Evolutionary conservation across 176 grass and related monocot genomes (phyloP).

Genomic region (Saccharum spontaneum): DNA sequence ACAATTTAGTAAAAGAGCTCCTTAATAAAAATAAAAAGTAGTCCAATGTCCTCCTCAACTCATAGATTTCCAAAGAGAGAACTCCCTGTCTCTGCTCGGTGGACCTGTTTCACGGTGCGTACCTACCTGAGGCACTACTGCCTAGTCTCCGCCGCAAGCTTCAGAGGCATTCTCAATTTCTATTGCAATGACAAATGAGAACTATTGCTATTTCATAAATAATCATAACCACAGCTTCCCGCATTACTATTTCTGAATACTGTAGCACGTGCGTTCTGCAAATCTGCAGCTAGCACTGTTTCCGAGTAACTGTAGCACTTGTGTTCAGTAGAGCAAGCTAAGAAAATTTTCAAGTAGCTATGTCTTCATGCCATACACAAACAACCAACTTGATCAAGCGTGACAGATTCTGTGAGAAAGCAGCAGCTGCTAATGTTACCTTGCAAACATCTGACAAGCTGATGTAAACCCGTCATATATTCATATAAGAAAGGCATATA

Average conservation of each 20-base stretch:
- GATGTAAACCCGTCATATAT: slow-evolving; percentile 49
- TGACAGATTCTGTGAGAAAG: not conserved
- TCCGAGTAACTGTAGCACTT: not conserved
- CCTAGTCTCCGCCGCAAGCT: too few relatives aligned
- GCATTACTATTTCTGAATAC: not conserved
- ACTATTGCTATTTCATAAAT: not conserved
- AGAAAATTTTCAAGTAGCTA: not conserved
- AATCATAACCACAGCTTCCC: not conserved
- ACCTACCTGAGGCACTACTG: too few relatives aligned
- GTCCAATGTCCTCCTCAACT: too few relatives aligned
- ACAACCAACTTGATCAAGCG: not conserved
- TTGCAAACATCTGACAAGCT: not conserved
- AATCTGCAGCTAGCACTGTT: not conserved
- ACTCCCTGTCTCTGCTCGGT: too few relatives aligned
- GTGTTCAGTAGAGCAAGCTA: not conserved
- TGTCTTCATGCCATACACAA: not conserved
- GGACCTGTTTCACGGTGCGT: too few relatives aligned
- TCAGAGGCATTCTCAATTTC: not conserved
- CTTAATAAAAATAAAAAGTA: too few relatives aligned
- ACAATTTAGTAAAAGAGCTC: too few relatives aligned
- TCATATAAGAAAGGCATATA: slow-evolving; percentile 39
- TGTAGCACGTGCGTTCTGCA: not conserved
- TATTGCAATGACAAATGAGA: not conserved
- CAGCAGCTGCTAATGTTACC: not conserved
- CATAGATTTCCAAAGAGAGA: too few relatives aligned